Base-by-base conservation (phyloP, 768 basidiomycete species). In the Podaxis sp. region DNA sequence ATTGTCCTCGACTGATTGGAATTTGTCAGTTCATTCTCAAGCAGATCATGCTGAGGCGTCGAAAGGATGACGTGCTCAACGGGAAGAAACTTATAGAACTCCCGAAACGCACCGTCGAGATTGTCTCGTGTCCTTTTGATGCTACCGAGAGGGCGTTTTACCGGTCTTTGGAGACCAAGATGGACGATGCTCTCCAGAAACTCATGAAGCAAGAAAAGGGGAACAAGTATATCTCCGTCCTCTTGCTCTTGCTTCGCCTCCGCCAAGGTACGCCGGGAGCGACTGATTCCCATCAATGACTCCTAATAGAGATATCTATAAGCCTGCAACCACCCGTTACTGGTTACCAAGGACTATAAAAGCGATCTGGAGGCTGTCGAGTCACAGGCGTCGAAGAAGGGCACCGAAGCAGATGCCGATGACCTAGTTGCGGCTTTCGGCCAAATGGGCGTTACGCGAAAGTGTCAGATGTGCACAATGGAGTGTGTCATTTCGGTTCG, bases 291-390 rank as follows among this genome's bases (percentile, higher is more conserved):
- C n/a, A n/a, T 30, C 3, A 4, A 22, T 52, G 12, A 60, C 12
- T 3, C 24, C 30, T 28, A 36, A 66, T 22, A 59, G 22, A 24
- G 22, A 26, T 51, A 53, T 37, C 8, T 60, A 96, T 8, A 33
- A 33, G 95, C 95, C 0, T 98, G 95, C 72, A 91, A 94, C 67
- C 96, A 97, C 69, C 95, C 95, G 0, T 80, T 84, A 0, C 83
- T 97, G 10, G 88, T 96, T 13, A 84, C 88, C 2, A 87, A 90
- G 64, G 90, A 91, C 72, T 88, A 89, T 75, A 81, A 80, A 72
- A 74, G 79, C 13, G 95, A 96, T 70, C 75, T 80, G 22, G 93
- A 92, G 53, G 95, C 91, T 0, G 77, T 95, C 5, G 89, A 93
- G 8, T 82, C 89, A 5, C 85, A 82, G 61, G 72, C 81, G 4